These are phyloP conservation scores for Globisporangium yorkense DNA, from an alignment of 352 stramenopile species.

Conservation along the genomic window DNA sequence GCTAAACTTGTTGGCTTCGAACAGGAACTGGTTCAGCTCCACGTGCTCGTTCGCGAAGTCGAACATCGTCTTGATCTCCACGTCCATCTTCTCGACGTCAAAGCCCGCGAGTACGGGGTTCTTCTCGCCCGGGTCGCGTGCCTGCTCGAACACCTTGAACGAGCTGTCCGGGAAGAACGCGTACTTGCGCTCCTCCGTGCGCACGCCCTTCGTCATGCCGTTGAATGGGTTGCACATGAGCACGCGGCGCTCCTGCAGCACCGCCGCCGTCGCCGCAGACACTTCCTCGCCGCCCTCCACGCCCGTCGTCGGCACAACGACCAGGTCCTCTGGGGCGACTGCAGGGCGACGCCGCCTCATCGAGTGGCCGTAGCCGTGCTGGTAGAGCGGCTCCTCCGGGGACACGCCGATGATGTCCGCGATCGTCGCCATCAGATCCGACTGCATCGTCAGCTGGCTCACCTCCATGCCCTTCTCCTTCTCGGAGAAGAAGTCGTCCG, in stretches of 20 bases:
- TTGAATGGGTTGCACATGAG: constrained; percentile 72
- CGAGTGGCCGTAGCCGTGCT: constrained; percentile 64
- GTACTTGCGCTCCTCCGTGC: constrained; percentile 67
- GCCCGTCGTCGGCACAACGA: background rate
- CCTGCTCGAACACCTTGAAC: constrained; percentile 61
- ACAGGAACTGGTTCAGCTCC: constrained; percentile 70
- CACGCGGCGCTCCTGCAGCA: constrained; percentile 30
- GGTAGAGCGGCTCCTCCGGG: constrained; percentile 38
- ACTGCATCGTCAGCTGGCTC: constrained; percentile 62
- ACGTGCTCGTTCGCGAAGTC: constrained; percentile 49
- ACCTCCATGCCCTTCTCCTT: constrained; percentile 40
- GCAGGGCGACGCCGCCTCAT: constrained; percentile 46
- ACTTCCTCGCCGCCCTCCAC: constrained; percentile 10
- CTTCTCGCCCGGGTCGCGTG: constrained; percentile 43
- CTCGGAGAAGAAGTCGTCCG: constrained; percentile 50
- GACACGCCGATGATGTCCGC: constrained; percentile 56
- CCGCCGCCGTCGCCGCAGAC: constrained; percentile 14
- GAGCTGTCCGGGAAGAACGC: constrained; percentile 58
- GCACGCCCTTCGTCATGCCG: constrained; percentile 55
- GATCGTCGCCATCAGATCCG: constrained; percentile 67
- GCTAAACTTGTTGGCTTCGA: constrained; percentile 59
- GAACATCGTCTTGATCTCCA: constrained; percentile 33
- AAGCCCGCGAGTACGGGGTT: constrained; percentile 48
- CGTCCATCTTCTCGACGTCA: constrained; percentile 55
- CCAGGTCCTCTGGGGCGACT: background rate